phyloP scores from a whole-genome alignment of 2,329 filamentous ascomycete genomes.

The Fusarium oxysporum region DNA sequence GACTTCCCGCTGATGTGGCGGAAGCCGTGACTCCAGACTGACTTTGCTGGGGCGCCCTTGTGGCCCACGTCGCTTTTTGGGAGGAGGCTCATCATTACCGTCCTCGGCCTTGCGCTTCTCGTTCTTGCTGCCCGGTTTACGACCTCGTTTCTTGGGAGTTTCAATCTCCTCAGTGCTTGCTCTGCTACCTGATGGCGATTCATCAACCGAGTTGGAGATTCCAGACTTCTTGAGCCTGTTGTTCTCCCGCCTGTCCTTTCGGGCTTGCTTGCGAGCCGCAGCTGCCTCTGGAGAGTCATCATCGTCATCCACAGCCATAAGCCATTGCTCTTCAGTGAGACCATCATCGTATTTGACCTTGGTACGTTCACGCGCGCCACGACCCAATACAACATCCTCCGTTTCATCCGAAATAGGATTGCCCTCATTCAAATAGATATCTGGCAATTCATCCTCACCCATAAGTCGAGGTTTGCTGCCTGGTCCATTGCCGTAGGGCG shows the following conservation, averaged over 20 bases:
- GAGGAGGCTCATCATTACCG: constrained; percentile 79
- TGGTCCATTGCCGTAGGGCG: constrained; percentile 75
- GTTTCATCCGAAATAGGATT: constrained; percentile 83
- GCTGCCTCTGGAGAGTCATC: constrained; percentile 95
- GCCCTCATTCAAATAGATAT: constrained; percentile 91
- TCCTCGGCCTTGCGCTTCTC: constrained; percentile 92
- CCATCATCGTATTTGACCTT: constrained; percentile 97
- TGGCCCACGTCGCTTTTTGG: constrained; percentile 81
- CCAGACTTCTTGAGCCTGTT: constrained; percentile 76
- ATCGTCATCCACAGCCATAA: constrained; percentile 96
- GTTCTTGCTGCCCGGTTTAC: constrained; percentile 77
- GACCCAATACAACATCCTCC: constrained; percentile 80
- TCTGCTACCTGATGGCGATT: constrained; percentile 81
- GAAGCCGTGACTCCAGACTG: constrained; percentile 62
- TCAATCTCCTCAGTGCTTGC: constrained; percentile 85
- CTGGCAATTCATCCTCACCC: constrained; percentile 87
- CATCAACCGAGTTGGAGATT: constrained; percentile 58
- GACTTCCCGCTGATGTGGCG: constrained; percentile 75
- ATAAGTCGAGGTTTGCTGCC: constrained; percentile 83
- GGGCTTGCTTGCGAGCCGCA: constrained; percentile 87
- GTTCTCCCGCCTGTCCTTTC: constrained; percentile 80
- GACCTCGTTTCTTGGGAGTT: constrained; percentile 83
- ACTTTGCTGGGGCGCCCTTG: constrained; percentile 75
- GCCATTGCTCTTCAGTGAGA: constrained; percentile 98
- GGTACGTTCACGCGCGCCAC: constrained; percentile 94